Conservation (phyloP, 2,329 filamentous ascomycete species). For the Fusarium nanum region DNA sequence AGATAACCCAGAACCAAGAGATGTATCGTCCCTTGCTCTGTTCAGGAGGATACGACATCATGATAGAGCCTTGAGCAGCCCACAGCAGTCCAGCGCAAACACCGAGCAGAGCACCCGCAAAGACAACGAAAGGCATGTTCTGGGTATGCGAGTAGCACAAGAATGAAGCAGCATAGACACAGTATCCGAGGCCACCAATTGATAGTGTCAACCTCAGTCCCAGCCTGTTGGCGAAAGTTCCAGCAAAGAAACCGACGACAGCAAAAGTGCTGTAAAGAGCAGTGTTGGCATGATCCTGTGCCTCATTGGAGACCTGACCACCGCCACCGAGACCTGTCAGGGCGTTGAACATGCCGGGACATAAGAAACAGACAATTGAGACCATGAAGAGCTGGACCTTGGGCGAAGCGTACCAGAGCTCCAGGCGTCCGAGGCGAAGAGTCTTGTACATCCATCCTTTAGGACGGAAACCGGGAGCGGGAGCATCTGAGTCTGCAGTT, state of each 20-base stretch:
- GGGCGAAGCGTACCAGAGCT: slow-evolving; percentile 79
- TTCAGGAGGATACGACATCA: slow-evolving; percentile 91
- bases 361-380: slow-evolving; percentile 66
- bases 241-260: slow-evolving; percentile 75
- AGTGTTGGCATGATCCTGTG: slow-evolving; percentile 72
- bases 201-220: slow-evolving; percentile 76
- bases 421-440: slow-evolving; percentile 63
- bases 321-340: slow-evolving; percentile 73
- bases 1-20: slow-evolving; percentile 93
- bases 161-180: slow-evolving; percentile 77
- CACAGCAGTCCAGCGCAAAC: slow-evolving; percentile 83
- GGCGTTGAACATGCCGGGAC: slow-evolving; percentile 79
- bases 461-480: slow-evolving; percentile 51
- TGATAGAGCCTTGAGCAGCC: slow-evolving; percentile 85
- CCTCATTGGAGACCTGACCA: slow-evolving; percentile 63
- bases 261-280: slow-evolving; percentile 80
- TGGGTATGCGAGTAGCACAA: slow-evolving; percentile 75
- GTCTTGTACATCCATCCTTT: slow-evolving; percentile 76
- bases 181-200: slow-evolving; percentile 81
- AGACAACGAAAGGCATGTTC: slow-evolving; percentile 78
- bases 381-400: slow-evolving; percentile 78
- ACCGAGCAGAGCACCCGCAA: slow-evolving; percentile 80
- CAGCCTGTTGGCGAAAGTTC: slow-evolving; percentile 81
- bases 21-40: slow-evolving; percentile 88
- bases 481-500: slow-evolving; percentile 15